Evolutionary conservation across 129 eudicot genomes (phyloP), one percentile per base, ranked within the genome.

Genomic region (Escallonia herrerae): DNA sequence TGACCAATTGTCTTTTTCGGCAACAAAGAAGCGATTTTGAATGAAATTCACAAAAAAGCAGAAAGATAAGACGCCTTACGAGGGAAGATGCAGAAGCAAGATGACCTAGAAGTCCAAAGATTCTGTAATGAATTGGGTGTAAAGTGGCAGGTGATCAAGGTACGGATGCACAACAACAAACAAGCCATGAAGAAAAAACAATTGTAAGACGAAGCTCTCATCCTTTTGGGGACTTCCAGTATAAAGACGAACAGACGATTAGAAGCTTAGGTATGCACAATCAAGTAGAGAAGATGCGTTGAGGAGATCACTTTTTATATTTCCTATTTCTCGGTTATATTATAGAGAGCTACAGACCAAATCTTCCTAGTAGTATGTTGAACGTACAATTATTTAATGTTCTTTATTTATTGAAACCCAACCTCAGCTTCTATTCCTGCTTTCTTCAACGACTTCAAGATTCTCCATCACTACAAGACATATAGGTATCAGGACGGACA

Each of bases 101-200:
- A 89, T 63, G 95, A 89, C n/a, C 67, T 77, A 55, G 86, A 79
- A 50, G 86, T 89, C 33, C 71, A 60, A 57, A 77, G 73, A 47
- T 83, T 89, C 50, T 89, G 97, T 40, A 45, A 50, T 40, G 90
- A 83, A 40, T 77, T 69, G n/a, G 97, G 90, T 3, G 64, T 89
- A 11, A 81, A 83, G 60, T 76, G 95, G 51, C 81, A 89, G 54
- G 97, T 86, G 44, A 83, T 89, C 66, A 89, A 86, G 62, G 97
- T 89, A 15, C 86, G 95, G 95, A 83, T 89, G 90, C 95, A 89
- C 68, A 89, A 89, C 82, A 76, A 79, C 82, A 89, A 86, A 70
- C 95, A 86, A 64, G 93, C 87, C 45, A 80, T 75, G 79, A 89
- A 85, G 86, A 85, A 78, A 83, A 85, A 84, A 78, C 85, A 85